Conservation (phyloP, 495 filamentous ascomycete species). For the Paragyromitra xinjiangensis region DNA sequence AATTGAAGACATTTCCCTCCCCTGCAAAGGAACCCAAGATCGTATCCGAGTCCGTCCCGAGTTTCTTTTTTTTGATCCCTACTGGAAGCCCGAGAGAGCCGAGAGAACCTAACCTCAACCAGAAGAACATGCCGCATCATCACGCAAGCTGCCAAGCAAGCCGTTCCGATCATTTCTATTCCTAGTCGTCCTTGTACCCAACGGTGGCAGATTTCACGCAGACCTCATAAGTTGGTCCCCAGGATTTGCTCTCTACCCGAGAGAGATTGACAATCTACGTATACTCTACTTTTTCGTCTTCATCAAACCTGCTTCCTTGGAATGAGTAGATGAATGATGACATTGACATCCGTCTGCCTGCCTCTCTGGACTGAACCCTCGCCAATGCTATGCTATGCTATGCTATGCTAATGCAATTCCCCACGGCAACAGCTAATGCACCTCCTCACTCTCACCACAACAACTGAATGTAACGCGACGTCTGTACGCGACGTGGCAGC, state of each 20-base stretch:
- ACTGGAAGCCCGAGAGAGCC: not conserved
- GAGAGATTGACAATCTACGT: conserved; percentile 11
- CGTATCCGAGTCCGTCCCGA: conserved; percentile 27
- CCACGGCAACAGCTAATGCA: conserved; percentile 7
- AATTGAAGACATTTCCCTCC: conserved; percentile 25
- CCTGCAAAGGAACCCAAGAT: conserved; percentile 13
- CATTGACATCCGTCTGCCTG: not conserved
- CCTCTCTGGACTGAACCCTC: not conserved
- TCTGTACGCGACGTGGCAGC: conserved; percentile 43
- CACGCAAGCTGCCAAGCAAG: conserved; percentile 19
- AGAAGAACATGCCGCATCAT: conserved; percentile 29
- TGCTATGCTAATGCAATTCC: conserved; percentile 26
- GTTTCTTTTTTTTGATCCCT: conserved; percentile 5
- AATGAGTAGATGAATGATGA: conserved; percentile 2
- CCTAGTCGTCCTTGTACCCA: not conserved
- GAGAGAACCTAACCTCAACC: conserved; percentile 20
- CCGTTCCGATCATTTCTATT: conserved; percentile 15
- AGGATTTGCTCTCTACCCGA: not conserved
- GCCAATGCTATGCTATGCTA: not conserved
- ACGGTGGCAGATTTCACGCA: not conserved
- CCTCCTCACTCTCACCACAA: not conserved
- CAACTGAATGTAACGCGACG: conserved; percentile 27
- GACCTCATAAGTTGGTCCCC: not conserved
- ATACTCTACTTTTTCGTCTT: not conserved
- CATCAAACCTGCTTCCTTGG: not conserved